Percentiles rank a stretch among this genome's conserved stretches.
phyloP scores from a whole-genome alignment of 768 basidiomycete species.

The Clitopilus hobsonii region DNA sequence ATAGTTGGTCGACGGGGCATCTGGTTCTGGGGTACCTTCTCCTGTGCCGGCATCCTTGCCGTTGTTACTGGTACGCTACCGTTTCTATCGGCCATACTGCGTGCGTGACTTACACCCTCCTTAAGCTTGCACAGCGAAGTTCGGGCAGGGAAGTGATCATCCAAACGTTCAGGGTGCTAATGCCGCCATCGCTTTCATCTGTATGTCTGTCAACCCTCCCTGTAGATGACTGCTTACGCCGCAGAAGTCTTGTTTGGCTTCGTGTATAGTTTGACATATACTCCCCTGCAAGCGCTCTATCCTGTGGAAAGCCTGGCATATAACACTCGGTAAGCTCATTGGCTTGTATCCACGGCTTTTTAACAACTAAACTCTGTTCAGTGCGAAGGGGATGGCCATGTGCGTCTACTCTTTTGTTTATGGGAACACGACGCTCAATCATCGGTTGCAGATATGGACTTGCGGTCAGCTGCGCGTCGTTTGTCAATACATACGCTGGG shows the following conservation, averaged over 20 bases:
- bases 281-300: constrained; percentile 55
- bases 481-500: constrained; percentile 49
- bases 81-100: not conserved
- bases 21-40: constrained; percentile 45
- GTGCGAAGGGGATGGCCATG: constrained; percentile 60
- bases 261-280: constrained; percentile 51
- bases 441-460: constrained; percentile 29
- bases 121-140: constrained; percentile 36
- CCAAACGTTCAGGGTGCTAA: constrained; percentile 33
- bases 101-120: not conserved
- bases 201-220: constrained; percentile 19
- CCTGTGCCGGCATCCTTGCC: constrained; percentile 31
- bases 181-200: constrained; percentile 41
- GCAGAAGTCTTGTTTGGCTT: constrained; percentile 46
- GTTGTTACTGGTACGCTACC: constrained; percentile 30
- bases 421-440: too few species aligned
- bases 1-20: constrained; percentile 37
- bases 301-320: constrained; percentile 53
- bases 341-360: not conserved
- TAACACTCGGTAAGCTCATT: constrained; percentile 36
- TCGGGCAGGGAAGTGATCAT: constrained; percentile 24
- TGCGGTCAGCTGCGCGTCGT: constrained; percentile 36
- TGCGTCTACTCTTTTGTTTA: constrained; percentile 13
- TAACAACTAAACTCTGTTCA: constrained; percentile 3
- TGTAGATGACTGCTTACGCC: constrained; percentile 6